phyloP scores from a whole-genome alignment of 768 basidiomycete genomes.

The Phanerodontia chrysosporium region DNA sequence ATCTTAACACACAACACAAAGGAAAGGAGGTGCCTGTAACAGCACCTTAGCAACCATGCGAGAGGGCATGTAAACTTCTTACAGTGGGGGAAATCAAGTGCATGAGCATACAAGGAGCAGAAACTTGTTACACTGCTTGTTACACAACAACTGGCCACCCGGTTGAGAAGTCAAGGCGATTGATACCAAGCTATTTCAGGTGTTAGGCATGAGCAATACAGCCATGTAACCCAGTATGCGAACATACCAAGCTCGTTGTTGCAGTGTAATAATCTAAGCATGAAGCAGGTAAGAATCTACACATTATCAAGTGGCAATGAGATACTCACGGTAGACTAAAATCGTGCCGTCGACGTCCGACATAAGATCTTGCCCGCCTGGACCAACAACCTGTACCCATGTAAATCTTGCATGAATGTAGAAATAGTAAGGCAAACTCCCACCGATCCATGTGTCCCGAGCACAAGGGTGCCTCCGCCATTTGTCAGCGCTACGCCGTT shows the following conservation, averaged over 20 bases:
- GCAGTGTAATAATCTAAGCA: slow-evolving; percentile 44
- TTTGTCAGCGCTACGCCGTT: slow-evolving; percentile 38
- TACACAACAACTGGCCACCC: slow-evolving; percentile 29
- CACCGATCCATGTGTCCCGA: slow-evolving; percentile 41
- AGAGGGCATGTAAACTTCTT: too few relatives aligned
- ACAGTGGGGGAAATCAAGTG: too few relatives aligned
- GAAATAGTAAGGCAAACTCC: background rate
- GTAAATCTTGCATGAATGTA: background rate
- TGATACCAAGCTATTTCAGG: slow-evolving; percentile 33
- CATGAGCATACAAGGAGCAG: too few relatives aligned
- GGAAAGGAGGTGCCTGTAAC: too few relatives aligned
- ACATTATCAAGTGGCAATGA: background rate
- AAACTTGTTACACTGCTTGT: too few relatives aligned
- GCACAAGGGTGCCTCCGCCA: slow-evolving; percentile 52
- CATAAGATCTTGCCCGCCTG: slow-evolving; percentile 51
- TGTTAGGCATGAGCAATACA: slow-evolving; percentile 7
- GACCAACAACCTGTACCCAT: slow-evolving; percentile 39
- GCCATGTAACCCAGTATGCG: background rate
- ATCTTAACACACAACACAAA: too few relatives aligned
- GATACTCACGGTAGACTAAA: slow-evolving; percentile 45
- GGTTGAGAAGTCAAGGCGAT: slow-evolving; percentile 28
- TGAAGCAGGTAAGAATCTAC: background rate
- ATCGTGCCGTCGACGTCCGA: slow-evolving; percentile 41
- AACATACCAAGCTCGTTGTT: background rate
- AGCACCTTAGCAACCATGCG: too few relatives aligned